Evolutionary conservation across 805 yeast species (phyloP), one percentile per base, ranked within the genome.

Genomic region (Yueomyces sp.): DNA sequence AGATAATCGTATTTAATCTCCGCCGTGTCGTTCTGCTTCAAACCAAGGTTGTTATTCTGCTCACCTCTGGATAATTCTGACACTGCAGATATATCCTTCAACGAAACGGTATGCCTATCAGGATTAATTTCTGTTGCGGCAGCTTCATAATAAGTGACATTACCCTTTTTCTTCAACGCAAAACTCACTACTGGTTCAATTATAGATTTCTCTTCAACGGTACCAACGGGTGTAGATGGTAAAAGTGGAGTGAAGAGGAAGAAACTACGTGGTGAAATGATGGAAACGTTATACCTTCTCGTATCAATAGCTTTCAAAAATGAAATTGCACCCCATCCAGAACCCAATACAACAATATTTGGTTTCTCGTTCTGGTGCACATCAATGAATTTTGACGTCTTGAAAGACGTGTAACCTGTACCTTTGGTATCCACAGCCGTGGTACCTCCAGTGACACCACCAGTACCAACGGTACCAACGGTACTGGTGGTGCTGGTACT

Each of bases 241-340:
- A 88, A 71, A 59, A 88, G 69, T 26, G 96, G 96, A 40, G 96
- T 88, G 73, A 88, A 88, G 52, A 88, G 69, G 68, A 88, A 86
- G 71, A 85, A 88, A 69, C 85, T 86, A 69, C 96, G 78, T 50
- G 96, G 96, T 28, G 95, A 85, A 38, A 88, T 81, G 44, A 88
- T 76, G 36, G 88, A 80, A 41, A 88, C 95, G 57, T 88, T 85
- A 70, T 85, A 88, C 64, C 81, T 77, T 45, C 85, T 73, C 42
- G 95, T 79, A 62, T 88, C 96, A 58, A 88, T 74, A 60, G 80
- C 76, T 68, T 83, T 84, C 62, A 88, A 73, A 53, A 86, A 72
- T 5, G 95, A 79, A 45, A 87, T 84, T 9, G 94, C 80, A 53
- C 95, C 96, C 96, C 96, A 88, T 44, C 96, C 96, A 12, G 94